Percentiles rank a stretch among this genome's conserved stretches.
phyloP scores from a whole-genome alignment of 2,329 filamentous ascomycete genomes.

The Colletotrichum sp. region DNA sequence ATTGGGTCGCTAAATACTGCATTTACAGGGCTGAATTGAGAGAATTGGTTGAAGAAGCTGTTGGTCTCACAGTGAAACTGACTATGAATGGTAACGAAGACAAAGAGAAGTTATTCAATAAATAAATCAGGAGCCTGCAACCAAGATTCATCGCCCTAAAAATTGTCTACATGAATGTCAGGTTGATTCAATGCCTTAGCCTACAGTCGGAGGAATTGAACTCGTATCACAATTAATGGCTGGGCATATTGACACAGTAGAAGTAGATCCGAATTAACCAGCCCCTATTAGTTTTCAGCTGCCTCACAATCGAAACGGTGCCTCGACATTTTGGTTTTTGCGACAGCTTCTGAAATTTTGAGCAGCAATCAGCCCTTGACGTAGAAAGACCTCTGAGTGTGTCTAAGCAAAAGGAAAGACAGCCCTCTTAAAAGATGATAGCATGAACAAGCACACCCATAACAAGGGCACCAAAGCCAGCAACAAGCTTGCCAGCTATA shows the following conservation, averaged over 20 bases:
- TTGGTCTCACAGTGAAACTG: too few relatives aligned
- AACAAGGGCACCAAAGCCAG: slow-evolving; percentile 1
- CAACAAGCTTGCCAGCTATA: slow-evolving; percentile 19
- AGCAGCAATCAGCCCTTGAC: background rate
- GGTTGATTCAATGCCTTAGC: too few relatives aligned
- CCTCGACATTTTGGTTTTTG: background rate
- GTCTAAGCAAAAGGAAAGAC: background rate
- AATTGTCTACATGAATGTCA: too few relatives aligned
- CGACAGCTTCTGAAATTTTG: background rate
- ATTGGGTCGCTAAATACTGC: accelerated
- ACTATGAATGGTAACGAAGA: too few relatives aligned
- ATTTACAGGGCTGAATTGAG: accelerated
- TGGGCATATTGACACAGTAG: background rate
- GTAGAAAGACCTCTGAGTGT: background rate
- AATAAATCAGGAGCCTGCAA: too few relatives aligned
- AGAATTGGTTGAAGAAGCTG: too few relatives aligned
- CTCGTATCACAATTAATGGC: background rate
- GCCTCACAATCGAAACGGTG: background rate
- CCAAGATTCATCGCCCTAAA: too few relatives aligned
- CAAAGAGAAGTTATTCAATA: accelerated
- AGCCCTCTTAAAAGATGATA: background rate
- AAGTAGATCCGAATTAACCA: background rate
- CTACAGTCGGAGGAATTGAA: background rate
- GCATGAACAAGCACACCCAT: background rate
- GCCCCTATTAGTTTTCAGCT: background rate